These are phyloP conservation scores for Aspergillus quadricinctus DNA, from an alignment of 2,329 filamentous ascomycete genomes.

Conservation along the genomic window DNA sequence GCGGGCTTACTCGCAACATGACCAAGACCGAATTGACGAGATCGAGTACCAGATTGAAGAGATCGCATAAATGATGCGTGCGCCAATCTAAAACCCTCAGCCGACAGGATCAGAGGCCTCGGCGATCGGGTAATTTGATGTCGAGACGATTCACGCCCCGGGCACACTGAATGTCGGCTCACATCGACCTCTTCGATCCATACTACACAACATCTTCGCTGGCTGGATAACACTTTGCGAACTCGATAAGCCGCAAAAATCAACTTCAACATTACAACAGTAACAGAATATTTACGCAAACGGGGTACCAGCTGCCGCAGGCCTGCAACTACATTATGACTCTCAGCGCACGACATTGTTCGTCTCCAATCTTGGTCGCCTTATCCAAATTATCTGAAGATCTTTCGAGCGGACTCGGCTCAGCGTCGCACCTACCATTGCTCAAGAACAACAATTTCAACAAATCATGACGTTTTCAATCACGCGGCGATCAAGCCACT, in stretches of 20 bases:
- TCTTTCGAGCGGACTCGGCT: neutral
- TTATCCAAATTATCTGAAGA: neutral
- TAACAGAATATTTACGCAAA: neutral
- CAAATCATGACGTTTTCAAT: neutral
- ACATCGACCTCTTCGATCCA: neutral
- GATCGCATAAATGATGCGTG: conserved; percentile 33
- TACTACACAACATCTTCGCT: neutral
- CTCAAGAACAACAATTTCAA: neutral
- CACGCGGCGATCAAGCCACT: neutral
- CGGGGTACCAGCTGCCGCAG: neutral
- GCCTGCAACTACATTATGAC: neutral
- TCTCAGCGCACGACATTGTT: neutral
- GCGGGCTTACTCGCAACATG: conserved; percentile 79
- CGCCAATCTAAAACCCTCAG: neutral
- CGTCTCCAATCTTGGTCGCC: neutral
- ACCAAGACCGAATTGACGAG: conserved; percentile 53
- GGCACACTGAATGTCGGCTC: neutral
- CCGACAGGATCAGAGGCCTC: conserved; percentile 6
- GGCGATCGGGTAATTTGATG: neutral
- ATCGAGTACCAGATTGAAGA: conserved; percentile 50
- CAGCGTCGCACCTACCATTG: neutral
- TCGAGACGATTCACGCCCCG: neutral
- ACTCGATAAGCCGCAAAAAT: neutral
- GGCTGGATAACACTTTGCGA: neutral
- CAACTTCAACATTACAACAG: neutral